Conservation (phyloP, 306 rosid species). For the Vigna reflexopilosa region DNA sequence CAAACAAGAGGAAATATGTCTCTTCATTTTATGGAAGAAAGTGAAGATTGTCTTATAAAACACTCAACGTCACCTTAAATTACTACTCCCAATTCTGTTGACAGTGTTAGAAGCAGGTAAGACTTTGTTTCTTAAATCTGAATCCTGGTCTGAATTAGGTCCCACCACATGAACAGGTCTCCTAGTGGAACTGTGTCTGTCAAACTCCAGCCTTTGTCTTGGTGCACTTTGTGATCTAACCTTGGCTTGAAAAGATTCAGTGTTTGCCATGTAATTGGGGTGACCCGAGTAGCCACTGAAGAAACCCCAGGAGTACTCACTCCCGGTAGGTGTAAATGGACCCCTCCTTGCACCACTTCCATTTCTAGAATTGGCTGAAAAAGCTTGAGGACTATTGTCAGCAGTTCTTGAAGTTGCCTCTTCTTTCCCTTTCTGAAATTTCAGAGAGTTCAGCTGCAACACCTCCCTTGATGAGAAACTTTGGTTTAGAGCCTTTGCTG, state of each 20-base stretch:
- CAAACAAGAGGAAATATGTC: neutral
- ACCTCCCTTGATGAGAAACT: constrained; percentile 46
- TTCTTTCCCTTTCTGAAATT: constrained; percentile 57
- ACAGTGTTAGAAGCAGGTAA: constrained; percentile 49
- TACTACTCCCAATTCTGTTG: constrained; percentile 56
- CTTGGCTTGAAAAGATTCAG: constrained; percentile 88
- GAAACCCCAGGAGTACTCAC: constrained; percentile 75
- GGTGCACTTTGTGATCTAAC: constrained; percentile 95
- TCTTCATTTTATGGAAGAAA: constrained; percentile 20
- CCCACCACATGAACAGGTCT: constrained; percentile 52
- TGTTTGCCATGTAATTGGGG: constrained; percentile 94
- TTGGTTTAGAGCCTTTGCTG: constrained; percentile 53
- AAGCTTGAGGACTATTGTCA: constrained; percentile 74
- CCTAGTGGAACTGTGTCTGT: constrained; percentile 50
- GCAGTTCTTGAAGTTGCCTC: constrained; percentile 59
- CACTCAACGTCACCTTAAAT: constrained; percentile 59
- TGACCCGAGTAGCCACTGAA: constrained; percentile 62
- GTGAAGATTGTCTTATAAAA: constrained; percentile 8
- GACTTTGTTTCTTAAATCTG: constrained; percentile 52
- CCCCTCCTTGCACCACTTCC: constrained; percentile 64
- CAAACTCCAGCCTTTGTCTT: constrained; percentile 81
- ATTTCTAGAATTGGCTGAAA: constrained; percentile 65
- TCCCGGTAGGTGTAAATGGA: constrained; percentile 76
- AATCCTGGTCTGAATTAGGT: constrained; percentile 56
- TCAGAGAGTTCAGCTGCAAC: constrained; percentile 47